A percentile compares a stretch with the other conserved stretches of the same genome.
Evolutionary conservation across 2,329 filamentous ascomycete species (phyloP).

Genomic region (Fusarium udum): DNA sequence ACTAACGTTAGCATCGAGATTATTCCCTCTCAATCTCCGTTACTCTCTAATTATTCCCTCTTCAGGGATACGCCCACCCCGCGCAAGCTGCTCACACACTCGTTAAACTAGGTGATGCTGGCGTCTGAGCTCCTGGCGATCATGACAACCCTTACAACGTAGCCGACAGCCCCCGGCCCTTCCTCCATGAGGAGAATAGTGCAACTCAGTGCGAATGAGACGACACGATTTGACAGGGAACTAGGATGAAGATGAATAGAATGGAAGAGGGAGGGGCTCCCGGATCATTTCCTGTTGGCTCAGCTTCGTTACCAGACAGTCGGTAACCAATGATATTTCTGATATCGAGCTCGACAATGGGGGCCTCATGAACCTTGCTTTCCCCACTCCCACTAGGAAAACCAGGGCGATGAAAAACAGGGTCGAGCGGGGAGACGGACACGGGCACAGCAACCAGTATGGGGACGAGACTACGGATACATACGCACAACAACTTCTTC

Average conservation of each 20-base stretch:
- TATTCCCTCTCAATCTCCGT: slow-evolving; percentile 7
- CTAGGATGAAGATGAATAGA: slow-evolving; percentile 5
- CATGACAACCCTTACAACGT: background rate
- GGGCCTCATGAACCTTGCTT: slow-evolving; percentile 16
- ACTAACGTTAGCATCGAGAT: background rate
- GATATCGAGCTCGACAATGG: slow-evolving; percentile 4
- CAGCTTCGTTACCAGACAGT: slow-evolving; percentile 22
- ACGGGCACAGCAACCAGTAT: background rate
- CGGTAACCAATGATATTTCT: slow-evolving; percentile 25
- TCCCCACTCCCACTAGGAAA: background rate
- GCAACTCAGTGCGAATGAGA: background rate
- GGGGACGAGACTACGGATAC: background rate
- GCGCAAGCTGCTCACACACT: background rate
- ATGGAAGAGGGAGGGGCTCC: background rate
- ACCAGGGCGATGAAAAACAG: slow-evolving; percentile 3
- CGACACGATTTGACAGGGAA: background rate
- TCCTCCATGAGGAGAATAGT: slow-evolving; percentile 10
- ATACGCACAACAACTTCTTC: background rate
- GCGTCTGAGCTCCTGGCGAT: slow-evolving; percentile 9
- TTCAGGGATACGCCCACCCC: background rate
- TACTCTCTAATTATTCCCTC: background rate
- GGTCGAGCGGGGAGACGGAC: background rate
- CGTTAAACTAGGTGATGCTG: background rate
- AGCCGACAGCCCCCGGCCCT: background rate
- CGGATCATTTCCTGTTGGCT: slow-evolving; percentile 35